Evolutionary conservation across 495 filamentous ascomycete species (phyloP), one percentile per base, ranked within the genome.

Genomic region (Hyaloscypha finlandica): DNA sequence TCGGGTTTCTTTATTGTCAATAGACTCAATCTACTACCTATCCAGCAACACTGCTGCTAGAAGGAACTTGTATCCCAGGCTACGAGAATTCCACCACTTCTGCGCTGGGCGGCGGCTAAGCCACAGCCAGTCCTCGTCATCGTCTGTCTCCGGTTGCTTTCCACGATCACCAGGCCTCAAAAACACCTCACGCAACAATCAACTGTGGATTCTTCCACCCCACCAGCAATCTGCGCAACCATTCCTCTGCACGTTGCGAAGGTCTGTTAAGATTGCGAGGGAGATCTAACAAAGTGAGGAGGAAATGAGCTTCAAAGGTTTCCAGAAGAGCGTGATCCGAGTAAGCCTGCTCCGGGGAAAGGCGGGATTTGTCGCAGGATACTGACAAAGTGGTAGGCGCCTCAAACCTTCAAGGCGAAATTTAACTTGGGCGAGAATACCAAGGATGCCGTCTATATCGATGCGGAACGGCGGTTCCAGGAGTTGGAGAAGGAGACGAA

Each of bases 401-500:
- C 95, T 63, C 95, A 99, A 85, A 87, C 88, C 68, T 84, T 99
- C 82, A 96, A 92, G 75, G 83, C 88, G 68, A 92, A 88, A 70
- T 97, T 99, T 82, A 97, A 97, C 76, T 84, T 97, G 80, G 91
- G 94, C 73, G 96, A 98, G 70, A 83, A 93, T 71, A 92, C 93
- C 66, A 96, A 97, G 76, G 95, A 99, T 82, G 80, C 92, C 16
- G 90, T 99, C 71, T 99, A 97, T 76, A 88, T 88, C 66, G 95
- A 99, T 80, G 92, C 95, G 64, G 95, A 99, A 76, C 86, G 94
- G 67, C 87, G 96, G 31, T 99, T 99, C 74, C 81, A 92, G 63
- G 96, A 99, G 78, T 86, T 99, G 65, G 95, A 99, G 79, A 85
- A 80, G 74, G 95, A 99, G 79, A 98, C 96, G 22, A 97, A 97